Conservation (phyloP, 805 yeast species). For the Sugiyamaella boreocaroliniensis region DNA sequence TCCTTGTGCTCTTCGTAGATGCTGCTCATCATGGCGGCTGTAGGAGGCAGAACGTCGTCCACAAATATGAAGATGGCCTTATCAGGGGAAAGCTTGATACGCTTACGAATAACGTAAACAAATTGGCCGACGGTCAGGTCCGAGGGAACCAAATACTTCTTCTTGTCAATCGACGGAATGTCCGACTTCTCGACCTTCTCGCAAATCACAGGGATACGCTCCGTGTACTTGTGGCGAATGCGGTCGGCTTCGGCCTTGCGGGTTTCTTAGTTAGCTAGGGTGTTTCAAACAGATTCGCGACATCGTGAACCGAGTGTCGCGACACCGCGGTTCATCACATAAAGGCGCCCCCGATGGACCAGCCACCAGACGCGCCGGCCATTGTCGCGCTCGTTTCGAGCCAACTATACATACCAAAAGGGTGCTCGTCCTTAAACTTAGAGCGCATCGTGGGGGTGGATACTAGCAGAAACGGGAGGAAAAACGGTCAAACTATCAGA, state of each 20-base stretch:
- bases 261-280: conserved; percentile 46
- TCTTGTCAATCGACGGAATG: conserved; percentile 92
- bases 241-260: conserved; percentile 93
- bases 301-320: not conserved
- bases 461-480: not conserved
- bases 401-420: conserved; percentile 62
- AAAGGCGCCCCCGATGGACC: not conserved
- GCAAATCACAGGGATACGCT: conserved; percentile 94
- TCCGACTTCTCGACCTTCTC: conserved; percentile 96
- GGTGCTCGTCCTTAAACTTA: conserved; percentile 90
- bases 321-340: not conserved
- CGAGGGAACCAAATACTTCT: conserved; percentile 92
- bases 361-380: not conserved
- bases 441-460: conserved; percentile 57
- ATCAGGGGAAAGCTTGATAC: conserved; percentile 92
- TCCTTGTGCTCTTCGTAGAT: conserved; percentile 96
- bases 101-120: conserved; percentile 93
- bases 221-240: conserved; percentile 79
- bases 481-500: not conserved
- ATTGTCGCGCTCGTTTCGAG: not conserved
- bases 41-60: conserved; percentile 94
- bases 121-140: conserved; percentile 97
- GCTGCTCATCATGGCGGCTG: conserved; percentile 93
- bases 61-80: conserved; percentile 97
- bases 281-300: not conserved